Evolutionary conservation across 352 stramenopile genomes (phyloP).

Genomic region (Pythium volutum): DNA sequence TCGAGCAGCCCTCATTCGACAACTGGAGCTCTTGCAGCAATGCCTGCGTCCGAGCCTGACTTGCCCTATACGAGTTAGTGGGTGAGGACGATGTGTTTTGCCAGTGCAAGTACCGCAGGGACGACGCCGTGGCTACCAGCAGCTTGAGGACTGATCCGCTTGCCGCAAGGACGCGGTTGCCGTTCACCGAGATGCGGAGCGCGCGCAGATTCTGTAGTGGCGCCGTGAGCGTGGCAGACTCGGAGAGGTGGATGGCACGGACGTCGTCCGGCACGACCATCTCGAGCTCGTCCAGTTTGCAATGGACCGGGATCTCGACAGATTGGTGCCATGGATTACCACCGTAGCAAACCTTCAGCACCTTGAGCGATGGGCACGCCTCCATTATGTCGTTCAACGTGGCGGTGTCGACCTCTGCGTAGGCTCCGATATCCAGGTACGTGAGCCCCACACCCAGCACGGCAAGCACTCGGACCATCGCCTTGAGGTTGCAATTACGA

Average conservation of each 20-base stretch:
- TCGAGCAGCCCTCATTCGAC: too few species aligned
- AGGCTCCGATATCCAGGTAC: background rate
- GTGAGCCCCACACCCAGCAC: background rate
- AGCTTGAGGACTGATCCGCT: background rate
- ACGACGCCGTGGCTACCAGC: background rate
- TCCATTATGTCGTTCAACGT: background rate
- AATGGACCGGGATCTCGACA: background rate
- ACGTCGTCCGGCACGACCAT: background rate
- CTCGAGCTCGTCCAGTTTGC: background rate
- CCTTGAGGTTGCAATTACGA: background rate
- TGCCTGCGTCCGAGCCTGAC: too few species aligned
- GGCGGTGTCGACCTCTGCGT: background rate
- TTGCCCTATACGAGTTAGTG: too few species aligned
- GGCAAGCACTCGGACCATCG: background rate
- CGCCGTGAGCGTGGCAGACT: background rate
- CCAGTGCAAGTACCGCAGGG: conserved; percentile 1
- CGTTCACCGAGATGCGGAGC: background rate
- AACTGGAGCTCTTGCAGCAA: too few species aligned
- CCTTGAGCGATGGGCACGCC: background rate
- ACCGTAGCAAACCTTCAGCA: background rate
- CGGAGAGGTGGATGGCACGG: background rate
- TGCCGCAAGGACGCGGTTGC: background rate
- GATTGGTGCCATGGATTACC: background rate
- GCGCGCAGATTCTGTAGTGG: background rate
- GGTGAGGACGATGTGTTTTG: background rate